Base-by-base conservation (phyloP, 495 filamentous ascomycete genomes). In the Aspergillus funiculosus region DNA sequence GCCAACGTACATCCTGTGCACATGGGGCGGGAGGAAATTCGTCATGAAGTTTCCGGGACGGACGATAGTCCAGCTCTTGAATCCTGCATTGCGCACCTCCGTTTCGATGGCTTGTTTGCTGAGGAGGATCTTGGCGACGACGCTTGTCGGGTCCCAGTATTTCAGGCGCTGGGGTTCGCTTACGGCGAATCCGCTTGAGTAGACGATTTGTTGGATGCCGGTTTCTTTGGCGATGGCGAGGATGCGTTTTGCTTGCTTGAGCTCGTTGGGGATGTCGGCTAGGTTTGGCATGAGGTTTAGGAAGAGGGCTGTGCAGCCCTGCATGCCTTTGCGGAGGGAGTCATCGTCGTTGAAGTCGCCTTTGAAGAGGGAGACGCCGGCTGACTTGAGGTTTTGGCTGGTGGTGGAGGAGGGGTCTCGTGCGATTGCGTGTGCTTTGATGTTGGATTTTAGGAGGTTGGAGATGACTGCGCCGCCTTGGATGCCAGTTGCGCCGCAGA, bases 11-110 rank as follows among this genome's bases (percentile, higher is more conserved):
- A 71, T 60, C 4, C 27, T 20, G 1, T n/a, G 1, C 0, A 62
- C 59, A 14, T 64, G 52, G 5, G 69, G 68, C 0, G 32, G 20
- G 3, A 75, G 46, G 48, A 67, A 69, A 39, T 78, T 78, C 4
- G 63, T 56, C 74, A 77, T 77, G 61, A 76, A 78, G 30, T 62
- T 66, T 2, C 62, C 71, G 1, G 69, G 68, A 6, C 66, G 62
- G 6, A 76, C 21, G 22, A 76, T 66, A 0, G 71, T 72, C 61
- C 66, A 74, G 10, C 53, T 34, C 10, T 63, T 49, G 47, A 73
- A 66, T 1, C 64, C 66, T 0, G 58, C 42, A 11, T 24, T 22
- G 11, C 51, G 53, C 4, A 75, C 53, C 13, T 50, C 48, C 1
- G 49, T 25, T 28, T 75, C 72, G 36, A 73, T 63, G 1, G 44